A percentile compares a stretch with the other conserved stretches of the same genome.
These are phyloP conservation scores for Ceratonia siliqua DNA, from an alignment of 306 rosid genomes.

Conservation along the genomic window DNA sequence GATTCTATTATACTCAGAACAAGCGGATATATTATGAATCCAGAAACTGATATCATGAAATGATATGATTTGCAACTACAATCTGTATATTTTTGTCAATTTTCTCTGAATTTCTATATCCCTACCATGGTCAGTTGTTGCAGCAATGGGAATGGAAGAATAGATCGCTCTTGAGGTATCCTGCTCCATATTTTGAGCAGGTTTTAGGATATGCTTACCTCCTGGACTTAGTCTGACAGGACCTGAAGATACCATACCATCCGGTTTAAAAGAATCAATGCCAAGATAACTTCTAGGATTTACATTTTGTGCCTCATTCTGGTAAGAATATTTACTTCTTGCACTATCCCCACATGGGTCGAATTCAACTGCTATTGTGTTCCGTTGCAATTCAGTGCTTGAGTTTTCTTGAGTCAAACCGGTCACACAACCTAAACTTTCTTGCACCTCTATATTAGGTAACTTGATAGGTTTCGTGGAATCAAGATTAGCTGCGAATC, in stretches of 20 bases:
- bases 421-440: slow-evolving; percentile 26
- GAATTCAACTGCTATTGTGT: slow-evolving; percentile 29
- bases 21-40: slow-evolving; percentile 5
- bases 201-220: slow-evolving; percentile 61
- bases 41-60: slow-evolving; percentile 6
- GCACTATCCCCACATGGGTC: slow-evolving; percentile 37
- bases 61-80: slow-evolving; percentile 48
- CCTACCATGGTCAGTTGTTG: slow-evolving; percentile 43
- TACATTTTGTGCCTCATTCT: slow-evolving; percentile 30
- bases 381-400: slow-evolving; percentile 31
- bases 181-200: slow-evolving; percentile 52
- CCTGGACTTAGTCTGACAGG: slow-evolving; percentile 64
- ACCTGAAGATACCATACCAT: slow-evolving; percentile 46
- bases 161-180: slow-evolving; percentile 52
- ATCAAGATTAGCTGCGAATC: slow-evolving; percentile 31
- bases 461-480: slow-evolving; percentile 39
- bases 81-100: slow-evolving; percentile 55
- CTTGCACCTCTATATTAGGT: slow-evolving; percentile 37
- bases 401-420: slow-evolving; percentile 34
- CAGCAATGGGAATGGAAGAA: slow-evolving; percentile 57
- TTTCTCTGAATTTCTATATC: slow-evolving; percentile 54
- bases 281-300: slow-evolving; percentile 30
- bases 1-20: slow-evolving; percentile 15
- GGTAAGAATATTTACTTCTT: slow-evolving; percentile 26
- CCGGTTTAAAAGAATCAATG: slow-evolving; percentile 35